Base-by-base conservation (phyloP, 805 yeast genomes). In the Pichia membranifaciens region DNA sequence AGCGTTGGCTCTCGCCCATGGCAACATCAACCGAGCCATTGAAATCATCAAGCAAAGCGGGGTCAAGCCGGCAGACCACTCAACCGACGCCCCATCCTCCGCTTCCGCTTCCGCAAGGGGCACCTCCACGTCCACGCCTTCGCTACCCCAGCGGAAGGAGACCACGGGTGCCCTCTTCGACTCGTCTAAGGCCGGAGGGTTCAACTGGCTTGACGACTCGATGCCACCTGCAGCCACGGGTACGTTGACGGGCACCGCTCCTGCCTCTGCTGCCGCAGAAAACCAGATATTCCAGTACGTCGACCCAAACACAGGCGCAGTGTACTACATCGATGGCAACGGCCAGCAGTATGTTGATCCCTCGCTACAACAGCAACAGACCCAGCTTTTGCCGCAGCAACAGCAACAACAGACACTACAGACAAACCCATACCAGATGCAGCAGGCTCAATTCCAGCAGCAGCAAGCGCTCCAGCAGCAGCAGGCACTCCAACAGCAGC, bases 271-370 rank as follows among this genome's bases (percentile, higher is more conserved):
- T 7, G 45, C 37, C 8, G 38, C 42, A 3, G 41, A 38, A 28
- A 54, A 51, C 44, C 84, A 70, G 62, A 79, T 72, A 64, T 84
- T 67, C 56, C 91, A 83, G 58, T 84, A 80, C 59, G 72, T 82
- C 18, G 90, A 84, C 55, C 88, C 89, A 2, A 68, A 74, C 7
- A 82, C 88, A 0, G 90, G 91, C 12, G 74, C 78, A 41, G 64
- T 82, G 4, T 73, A 76, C 31, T 84, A 84, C 55, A 76, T 84
- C 32, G 90, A 84, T 57, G 74, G 81, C 10, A 79, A 75, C 39
- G 83, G 83, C 2, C 88, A 83, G 56, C 85, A 82, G 56, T 76
- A 75, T 52, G 58, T 75, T 48, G 78, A 75, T 56, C 75, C 77
- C 9, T 74, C 69, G 45, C 62, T 54, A 42, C 62, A 56, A 44